These are phyloP conservation scores for Penicillium sp. DNA, from an alignment of 2,329 filamentous ascomycete species.

Conservation along the genomic window DNA sequence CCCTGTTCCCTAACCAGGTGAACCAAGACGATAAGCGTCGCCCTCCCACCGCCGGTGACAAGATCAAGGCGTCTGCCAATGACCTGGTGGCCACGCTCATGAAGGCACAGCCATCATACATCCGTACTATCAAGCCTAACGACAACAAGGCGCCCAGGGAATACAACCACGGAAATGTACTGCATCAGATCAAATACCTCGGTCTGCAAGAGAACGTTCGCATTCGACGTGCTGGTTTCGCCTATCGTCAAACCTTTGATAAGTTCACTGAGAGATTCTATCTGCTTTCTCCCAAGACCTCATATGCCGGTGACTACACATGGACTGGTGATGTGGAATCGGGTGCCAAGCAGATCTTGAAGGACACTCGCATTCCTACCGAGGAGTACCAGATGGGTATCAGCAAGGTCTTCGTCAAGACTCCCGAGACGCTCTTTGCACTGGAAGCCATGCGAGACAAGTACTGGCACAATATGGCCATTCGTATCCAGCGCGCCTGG, in stretches of 20 bases:
- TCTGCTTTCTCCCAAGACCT: slow-evolving; percentile 88
- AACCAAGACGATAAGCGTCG: slow-evolving; percentile 94
- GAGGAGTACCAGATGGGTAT: slow-evolving; percentile 98
- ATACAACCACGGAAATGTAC: slow-evolving; percentile 87
- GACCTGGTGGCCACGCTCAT: slow-evolving; percentile 92
- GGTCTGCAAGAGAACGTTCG: slow-evolving; percentile 99
- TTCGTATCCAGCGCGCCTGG: slow-evolving; percentile 95
- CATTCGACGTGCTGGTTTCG: slow-evolving; percentile 93
- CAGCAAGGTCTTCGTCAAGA: slow-evolving; percentile 97
- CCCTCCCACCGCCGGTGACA: slow-evolving; percentile 92
- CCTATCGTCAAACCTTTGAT: slow-evolving; percentile 94
- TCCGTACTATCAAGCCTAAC: slow-evolving; percentile 98
- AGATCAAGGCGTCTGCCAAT: slow-evolving; percentile 93
- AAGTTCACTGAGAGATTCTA: slow-evolving; percentile 99
- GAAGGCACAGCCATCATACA: slow-evolving; percentile 97
- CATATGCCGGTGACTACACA: slow-evolving; percentile 95
- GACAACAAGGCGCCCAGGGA: slow-evolving; percentile 96
- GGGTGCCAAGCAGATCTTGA: slow-evolving; percentile 88
- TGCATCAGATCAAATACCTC: slow-evolving; percentile 98
- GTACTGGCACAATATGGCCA: slow-evolving; percentile 99
- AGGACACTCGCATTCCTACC: slow-evolving; percentile 90
- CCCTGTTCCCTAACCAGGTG: slow-evolving; percentile 86
- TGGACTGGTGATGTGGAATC: slow-evolving; percentile 88
- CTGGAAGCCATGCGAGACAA: slow-evolving; percentile 96
- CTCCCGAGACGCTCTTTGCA: slow-evolving; percentile 93